Evolutionary conservation across 1,284 basidiomycete species (phyloP).

Genomic region (Ustilago tritici): DNA sequence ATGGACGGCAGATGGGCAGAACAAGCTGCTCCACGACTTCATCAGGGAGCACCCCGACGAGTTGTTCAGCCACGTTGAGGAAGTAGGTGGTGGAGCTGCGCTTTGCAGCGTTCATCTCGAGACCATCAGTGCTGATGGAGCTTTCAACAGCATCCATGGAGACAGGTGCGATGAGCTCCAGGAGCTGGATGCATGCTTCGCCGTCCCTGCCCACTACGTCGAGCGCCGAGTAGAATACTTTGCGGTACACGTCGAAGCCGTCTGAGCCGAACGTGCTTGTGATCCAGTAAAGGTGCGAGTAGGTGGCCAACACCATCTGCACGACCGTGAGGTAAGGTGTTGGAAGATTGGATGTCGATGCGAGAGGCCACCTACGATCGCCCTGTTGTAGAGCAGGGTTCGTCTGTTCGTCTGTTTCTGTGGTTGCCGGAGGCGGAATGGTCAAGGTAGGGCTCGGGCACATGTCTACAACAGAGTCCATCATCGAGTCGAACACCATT

Average conservation of each 20-base stretch:
- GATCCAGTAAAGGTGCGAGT: constrained; percentile 62
- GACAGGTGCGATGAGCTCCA: constrained; percentile 40
- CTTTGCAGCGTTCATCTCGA: constrained; percentile 37
- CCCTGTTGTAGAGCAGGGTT: constrained; percentile 6
- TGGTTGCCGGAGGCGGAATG: constrained; percentile 26
- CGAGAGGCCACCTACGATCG: constrained; percentile 39
- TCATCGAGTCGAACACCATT: constrained; percentile 66
- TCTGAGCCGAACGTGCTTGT: constrained; percentile 64
- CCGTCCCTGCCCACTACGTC: constrained; percentile 65
- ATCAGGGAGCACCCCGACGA: constrained; percentile 57
- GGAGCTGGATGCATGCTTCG: constrained; percentile 51
- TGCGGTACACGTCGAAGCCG: constrained; percentile 64
- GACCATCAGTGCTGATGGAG: constrained; percentile 1
- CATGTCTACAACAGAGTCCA: constrained; percentile 63
- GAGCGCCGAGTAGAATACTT: constrained; percentile 64
- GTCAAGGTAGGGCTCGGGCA: constrained; percentile 61
- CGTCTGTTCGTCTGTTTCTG: constrained; percentile 11
- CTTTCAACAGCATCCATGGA: constrained; percentile 6
- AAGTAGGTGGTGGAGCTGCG: constrained; percentile 55
- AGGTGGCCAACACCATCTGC: constrained; percentile 53
- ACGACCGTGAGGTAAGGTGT: constrained; percentile 52
- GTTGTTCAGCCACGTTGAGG: constrained; percentile 64
- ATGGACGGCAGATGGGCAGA: constrained; percentile 58
- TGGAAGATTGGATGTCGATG: constrained; percentile 60
- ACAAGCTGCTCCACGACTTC: constrained; percentile 58